A percentile compares a stretch with the other conserved stretches of the same genome.
phyloP scores from a whole-genome alignment of 345 rosid species.

The Gynandropsis gynandra region DNA sequence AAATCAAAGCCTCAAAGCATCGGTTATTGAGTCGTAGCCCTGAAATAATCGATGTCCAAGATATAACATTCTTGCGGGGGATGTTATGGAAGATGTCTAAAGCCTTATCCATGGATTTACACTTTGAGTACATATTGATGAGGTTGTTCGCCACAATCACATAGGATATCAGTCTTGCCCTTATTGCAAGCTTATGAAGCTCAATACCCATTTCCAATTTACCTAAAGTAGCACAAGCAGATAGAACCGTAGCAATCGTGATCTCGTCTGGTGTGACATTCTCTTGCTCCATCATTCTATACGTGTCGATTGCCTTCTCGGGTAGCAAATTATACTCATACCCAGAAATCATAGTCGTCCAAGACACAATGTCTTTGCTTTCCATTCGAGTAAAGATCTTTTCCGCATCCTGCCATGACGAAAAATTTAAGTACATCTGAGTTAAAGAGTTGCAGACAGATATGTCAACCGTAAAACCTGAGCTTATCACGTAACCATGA shows the following conservation, averaged over 20 bases:
- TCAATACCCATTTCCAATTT: slow-evolving; percentile 44
- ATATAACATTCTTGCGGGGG: slow-evolving; percentile 61
- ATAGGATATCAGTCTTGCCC: slow-evolving; percentile 43
- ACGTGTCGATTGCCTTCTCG: slow-evolving; percentile 46
- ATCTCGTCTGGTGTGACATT: slow-evolving; percentile 55
- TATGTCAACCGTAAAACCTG: slow-evolving; percentile 41
- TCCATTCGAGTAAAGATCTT: slow-evolving; percentile 51
- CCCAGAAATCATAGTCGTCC: slow-evolving; percentile 81
- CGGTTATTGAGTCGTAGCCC: slow-evolving; percentile 69
- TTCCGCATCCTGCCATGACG: slow-evolving; percentile 47
- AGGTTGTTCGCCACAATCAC: slow-evolving; percentile 60
- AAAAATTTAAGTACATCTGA: slow-evolving; percentile 55
- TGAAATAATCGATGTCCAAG: slow-evolving; percentile 75
- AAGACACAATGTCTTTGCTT: slow-evolving; percentile 61
- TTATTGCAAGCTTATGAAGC: slow-evolving; percentile 57
- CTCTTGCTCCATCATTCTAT: slow-evolving; percentile 50
- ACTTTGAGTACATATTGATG: slow-evolving; percentile 82
- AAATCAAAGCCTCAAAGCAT: slow-evolving; percentile 65
- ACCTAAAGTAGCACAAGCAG: slow-evolving; percentile 62
- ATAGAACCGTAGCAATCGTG: slow-evolving; percentile 55
- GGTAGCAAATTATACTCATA: slow-evolving; percentile 51
- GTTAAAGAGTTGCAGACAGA: slow-evolving; percentile 65
- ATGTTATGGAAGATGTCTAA: slow-evolving; percentile 54
- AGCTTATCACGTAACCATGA: slow-evolving; percentile 49
- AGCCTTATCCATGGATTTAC: slow-evolving; percentile 59